Conservation (phyloP, 192 early-diverging fungal species). For the Backusella sp. region DNA sequence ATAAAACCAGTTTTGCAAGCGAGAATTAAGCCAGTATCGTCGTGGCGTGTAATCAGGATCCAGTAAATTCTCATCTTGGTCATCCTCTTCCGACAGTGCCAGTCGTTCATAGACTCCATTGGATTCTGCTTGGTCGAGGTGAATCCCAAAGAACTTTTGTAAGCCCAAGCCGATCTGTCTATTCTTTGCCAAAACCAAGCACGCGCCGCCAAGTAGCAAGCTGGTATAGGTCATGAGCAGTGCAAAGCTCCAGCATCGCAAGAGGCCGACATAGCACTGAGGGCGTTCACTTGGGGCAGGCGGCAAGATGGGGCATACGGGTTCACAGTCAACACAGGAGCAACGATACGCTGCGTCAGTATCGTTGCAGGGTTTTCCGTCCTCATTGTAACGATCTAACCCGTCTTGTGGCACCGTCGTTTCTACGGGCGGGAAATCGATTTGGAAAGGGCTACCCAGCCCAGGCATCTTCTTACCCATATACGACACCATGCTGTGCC, state of each 20-base stretch:
- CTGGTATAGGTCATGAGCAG: slow-evolving; percentile 41
- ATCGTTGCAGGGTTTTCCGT: slow-evolving; percentile 47
- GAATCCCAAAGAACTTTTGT: background rate
- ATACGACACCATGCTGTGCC: slow-evolving; percentile 51
- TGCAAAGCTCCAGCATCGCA: slow-evolving; percentile 53
- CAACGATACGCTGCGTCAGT: slow-evolving; percentile 51
- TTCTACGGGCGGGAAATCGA: slow-evolving; percentile 50
- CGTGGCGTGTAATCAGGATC: slow-evolving; percentile 47
- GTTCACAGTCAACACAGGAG: slow-evolving; percentile 59
- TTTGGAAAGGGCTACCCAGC: slow-evolving; percentile 63
- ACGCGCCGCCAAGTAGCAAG: slow-evolving; percentile 8
- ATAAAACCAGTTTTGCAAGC: slow-evolving; percentile 61
- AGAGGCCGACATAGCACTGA: slow-evolving; percentile 37
- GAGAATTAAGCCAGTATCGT: slow-evolving; percentile 48
- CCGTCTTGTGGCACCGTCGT: slow-evolving; percentile 14
- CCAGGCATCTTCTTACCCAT: slow-evolving; percentile 53
- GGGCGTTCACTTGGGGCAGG: slow-evolving; percentile 46
- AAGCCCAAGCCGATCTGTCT: background rate
- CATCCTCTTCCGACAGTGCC: slow-evolving; percentile 40
- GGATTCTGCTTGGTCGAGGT: background rate
- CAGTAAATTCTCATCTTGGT: slow-evolving; percentile 37
- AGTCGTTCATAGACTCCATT: slow-evolving; percentile 41
- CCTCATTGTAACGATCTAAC: slow-evolving; percentile 19
- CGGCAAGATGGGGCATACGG: slow-evolving; percentile 52
- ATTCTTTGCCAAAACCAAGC: background rate